phyloP scores from a whole-genome alignment of 192 early-diverging fungal species.

The Coemansia sp. region DNA sequence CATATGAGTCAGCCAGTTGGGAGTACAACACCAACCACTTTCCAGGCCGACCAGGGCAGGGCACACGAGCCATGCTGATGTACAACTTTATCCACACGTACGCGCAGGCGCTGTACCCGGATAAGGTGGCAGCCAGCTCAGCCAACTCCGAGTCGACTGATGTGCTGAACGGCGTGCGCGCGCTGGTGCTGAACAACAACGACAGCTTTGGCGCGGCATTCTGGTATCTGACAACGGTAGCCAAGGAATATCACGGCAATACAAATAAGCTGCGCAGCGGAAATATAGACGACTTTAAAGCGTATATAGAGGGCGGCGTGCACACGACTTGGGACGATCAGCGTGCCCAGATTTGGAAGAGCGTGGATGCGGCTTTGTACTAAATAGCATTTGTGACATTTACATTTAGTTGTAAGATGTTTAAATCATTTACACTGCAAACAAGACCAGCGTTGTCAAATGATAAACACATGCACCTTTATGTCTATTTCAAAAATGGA shows the following conservation, averaged over 20 bases:
- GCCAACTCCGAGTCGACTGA: not conserved
- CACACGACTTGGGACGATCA: constrained; percentile 27
- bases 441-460: no score
- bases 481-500: no score
- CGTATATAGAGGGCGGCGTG: constrained; percentile 36
- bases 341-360: constrained; percentile 34
- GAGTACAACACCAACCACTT: constrained; percentile 52
- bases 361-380: constrained; percentile 12
- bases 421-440: no score
- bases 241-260: constrained; percentile 21
- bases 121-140: not conserved
- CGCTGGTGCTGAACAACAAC: constrained; percentile 36
- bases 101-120: constrained; percentile 28
- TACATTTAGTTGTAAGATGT: no score
- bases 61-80: constrained; percentile 53
- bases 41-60: constrained; percentile 48
- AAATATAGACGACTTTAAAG: constrained; percentile 45
- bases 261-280: constrained; percentile 26
- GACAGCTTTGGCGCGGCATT: constrained; percentile 55
- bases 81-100: constrained; percentile 43
- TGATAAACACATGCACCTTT: no score
- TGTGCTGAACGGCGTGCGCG: constrained; percentile 29
- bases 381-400: not conserved
- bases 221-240: constrained; percentile 39
- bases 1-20: constrained; percentile 44